Percentiles rank a stretch among this genome's conserved stretches.
Evolutionary conservation across 2,329 filamentous ascomycete species (phyloP).

Genomic region (Blastomyces silverae): DNA sequence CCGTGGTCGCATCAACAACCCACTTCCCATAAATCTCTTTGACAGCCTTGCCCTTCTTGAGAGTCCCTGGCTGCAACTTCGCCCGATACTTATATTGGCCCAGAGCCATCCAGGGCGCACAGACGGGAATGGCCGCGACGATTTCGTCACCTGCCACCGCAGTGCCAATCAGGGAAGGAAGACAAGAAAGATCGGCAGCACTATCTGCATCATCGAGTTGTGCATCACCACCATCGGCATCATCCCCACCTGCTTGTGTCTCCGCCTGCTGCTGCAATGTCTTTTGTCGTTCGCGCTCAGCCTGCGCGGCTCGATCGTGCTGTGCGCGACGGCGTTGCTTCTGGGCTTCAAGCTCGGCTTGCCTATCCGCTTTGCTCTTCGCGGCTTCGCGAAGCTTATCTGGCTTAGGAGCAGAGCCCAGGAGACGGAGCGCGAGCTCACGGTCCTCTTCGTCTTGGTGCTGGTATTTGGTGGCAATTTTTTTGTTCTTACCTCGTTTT

Average conservation of each 20-base stretch:
- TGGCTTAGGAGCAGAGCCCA: conserved; percentile 57
- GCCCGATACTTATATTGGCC: conserved; percentile 80
- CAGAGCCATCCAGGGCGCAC: conserved; percentile 57
- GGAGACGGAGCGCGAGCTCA: conserved; percentile 70
- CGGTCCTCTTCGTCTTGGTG: conserved; percentile 94
- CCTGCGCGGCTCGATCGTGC: conserved; percentile 66
- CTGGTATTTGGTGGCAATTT: conserved; percentile 81
- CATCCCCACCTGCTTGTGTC: conserved; percentile 46
- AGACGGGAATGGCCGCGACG: conserved; percentile 53
- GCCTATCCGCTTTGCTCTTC: conserved; percentile 55
- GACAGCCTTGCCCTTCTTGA: conserved; percentile 92
- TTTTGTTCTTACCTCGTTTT: conserved; percentile 76
- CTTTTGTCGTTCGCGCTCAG: conserved; percentile 58
- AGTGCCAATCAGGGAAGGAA: conserved; percentile 60
- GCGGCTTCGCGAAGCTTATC: conserved; percentile 53
- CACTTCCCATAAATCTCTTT: conserved; percentile 82
- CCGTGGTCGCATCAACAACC: conserved; percentile 54
- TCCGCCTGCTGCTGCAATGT: conserved; percentile 60
- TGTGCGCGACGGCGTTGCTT: conserved; percentile 71
- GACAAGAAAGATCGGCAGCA: conserved; percentile 53
- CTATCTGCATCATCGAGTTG: conserved; percentile 44
- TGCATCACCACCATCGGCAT: conserved; percentile 41
- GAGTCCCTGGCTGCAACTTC: conserved; percentile 81
- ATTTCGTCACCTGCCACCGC: conserved; percentile 75
- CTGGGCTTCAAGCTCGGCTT: conserved; percentile 64